These are phyloP conservation scores for Pyrenochaeta sp. DNA, from an alignment of 2,329 filamentous ascomycete species.

Conservation along the genomic window DNA sequence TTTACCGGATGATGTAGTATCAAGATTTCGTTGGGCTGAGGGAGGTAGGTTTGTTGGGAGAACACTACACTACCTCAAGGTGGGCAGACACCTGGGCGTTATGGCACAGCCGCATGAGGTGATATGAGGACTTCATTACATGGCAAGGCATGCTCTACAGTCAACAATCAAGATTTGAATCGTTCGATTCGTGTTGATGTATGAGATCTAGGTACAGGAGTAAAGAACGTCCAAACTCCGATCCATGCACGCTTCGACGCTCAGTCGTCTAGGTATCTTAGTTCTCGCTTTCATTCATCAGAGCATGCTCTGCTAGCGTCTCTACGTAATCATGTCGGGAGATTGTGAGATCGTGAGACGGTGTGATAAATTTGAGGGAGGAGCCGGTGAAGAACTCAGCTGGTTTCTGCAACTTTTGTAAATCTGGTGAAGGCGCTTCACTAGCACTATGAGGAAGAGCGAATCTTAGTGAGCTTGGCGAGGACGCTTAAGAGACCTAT, in stretches of 20 bases:
- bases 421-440: neutral
- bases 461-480: constrained; percentile 38
- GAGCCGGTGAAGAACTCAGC: neutral
- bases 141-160: neutral
- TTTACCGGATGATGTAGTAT: neutral
- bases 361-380: neutral
- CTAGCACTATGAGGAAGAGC: constrained; percentile 4
- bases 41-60: neutral
- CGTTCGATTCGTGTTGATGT: neutral
- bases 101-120: neutral
- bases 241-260: neutral
- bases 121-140: neutral
- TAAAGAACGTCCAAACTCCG: neutral
- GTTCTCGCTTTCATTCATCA: neutral
- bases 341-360: neutral
- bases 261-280: neutral
- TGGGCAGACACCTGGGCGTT: neutral
- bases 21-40: neutral
- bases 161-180: neutral
- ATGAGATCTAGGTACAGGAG: neutral
- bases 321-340: neutral
- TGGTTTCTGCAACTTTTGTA: neutral
- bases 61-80: neutral
- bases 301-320: neutral
- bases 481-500: constrained; percentile 43